Percentiles rank a stretch among this genome's conserved stretches.
phyloP scores from a whole-genome alignment of 805 yeast genomes.

The Candida alai region DNA sequence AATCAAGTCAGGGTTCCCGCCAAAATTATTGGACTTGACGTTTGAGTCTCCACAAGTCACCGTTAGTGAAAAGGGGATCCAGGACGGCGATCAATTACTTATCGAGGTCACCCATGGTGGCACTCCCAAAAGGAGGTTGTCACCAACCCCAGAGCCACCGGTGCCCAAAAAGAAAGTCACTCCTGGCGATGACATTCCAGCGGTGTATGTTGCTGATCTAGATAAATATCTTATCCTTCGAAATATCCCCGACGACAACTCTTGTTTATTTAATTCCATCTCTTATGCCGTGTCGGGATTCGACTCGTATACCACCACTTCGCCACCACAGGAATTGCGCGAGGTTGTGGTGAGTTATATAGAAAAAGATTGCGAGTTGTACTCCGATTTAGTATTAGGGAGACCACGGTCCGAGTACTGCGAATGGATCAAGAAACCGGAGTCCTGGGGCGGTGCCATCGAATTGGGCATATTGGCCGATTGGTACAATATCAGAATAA shows the following conservation, averaged over 20 bases:
- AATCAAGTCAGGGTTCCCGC: constrained; percentile 61
- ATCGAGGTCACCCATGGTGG: constrained; percentile 21
- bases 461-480: constrained; percentile 62
- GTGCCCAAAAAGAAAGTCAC: neutral
- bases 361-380: constrained; percentile 32
- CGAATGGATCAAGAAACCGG: constrained; percentile 56
- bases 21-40: constrained; percentile 37
- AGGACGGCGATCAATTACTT: constrained; percentile 57
- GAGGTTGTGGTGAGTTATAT: constrained; percentile 48
- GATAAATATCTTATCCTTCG: constrained; percentile 44
- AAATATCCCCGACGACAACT: constrained; percentile 71
- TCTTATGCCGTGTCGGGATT: constrained; percentile 43
- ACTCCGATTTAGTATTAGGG: constrained; percentile 57
- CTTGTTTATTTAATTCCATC: constrained; percentile 69
- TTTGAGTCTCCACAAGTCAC: constrained; percentile 13
- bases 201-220: constrained; percentile 16
- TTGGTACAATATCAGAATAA: constrained; percentile 47
- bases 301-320: constrained; percentile 30
- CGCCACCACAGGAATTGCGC: constrained; percentile 48
- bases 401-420: constrained; percentile 45
- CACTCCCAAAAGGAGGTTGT: constrained; percentile 2
- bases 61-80: constrained; percentile 43
- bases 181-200: constrained; percentile 19
- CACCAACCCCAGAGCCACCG: constrained; percentile 4
- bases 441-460: constrained; percentile 83